Base-by-base conservation (phyloP, 1,284 basidiomycete species). In the Heliocybe sulcata region DNA sequence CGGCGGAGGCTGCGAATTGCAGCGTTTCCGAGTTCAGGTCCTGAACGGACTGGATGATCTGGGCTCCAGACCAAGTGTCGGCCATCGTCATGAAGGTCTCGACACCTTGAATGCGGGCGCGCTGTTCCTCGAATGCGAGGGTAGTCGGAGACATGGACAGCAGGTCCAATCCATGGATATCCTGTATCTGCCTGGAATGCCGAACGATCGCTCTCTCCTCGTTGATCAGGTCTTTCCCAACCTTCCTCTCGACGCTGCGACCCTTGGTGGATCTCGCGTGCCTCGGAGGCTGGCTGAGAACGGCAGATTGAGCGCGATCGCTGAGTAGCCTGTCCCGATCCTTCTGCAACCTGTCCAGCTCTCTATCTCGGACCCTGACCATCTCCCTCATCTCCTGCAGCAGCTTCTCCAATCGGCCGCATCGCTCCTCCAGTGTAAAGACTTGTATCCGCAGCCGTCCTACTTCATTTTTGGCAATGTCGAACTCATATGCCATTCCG, bases 1-100 rank as follows among this genome's bases (percentile, higher is more conserved):
- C 55, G 11, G 83, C 85, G 20, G 82, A 80, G 14, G 71, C 70
- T 11, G 70, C 63, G 52, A 72, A 65, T 59, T 72, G 70, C 51
- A 71, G 60, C 55, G 71, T 67, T 63, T 71, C 70, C 11, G 64
- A 61, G 57, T 72, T 72, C 45, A 72, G 64, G 58, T 72, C 70
- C n/a, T 64, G 65, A 10, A 72, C 60, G 38, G 66, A 65, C 58
- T 72, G 70, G 25, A 72, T 56, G 52, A 72, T 65, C 61, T 72
- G 67, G 33, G 69, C 67, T 49, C 70, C 70, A n/a, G 67, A 67
- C 62, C 65, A 65, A 42, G 68, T 67, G 58, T 72, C 71, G n/a
- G 68, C 71, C 60, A 71, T 71, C 58, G 63, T 67, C 6, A 72
- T 67, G 66, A 71, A 72, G 10, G 69, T 63, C 55, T 68, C 65